Percentiles rank a stretch among this genome's conserved stretches.
phyloP scores from a whole-genome alignment of 495 filamentous ascomycete genomes.

The Xylaria acuta region DNA sequence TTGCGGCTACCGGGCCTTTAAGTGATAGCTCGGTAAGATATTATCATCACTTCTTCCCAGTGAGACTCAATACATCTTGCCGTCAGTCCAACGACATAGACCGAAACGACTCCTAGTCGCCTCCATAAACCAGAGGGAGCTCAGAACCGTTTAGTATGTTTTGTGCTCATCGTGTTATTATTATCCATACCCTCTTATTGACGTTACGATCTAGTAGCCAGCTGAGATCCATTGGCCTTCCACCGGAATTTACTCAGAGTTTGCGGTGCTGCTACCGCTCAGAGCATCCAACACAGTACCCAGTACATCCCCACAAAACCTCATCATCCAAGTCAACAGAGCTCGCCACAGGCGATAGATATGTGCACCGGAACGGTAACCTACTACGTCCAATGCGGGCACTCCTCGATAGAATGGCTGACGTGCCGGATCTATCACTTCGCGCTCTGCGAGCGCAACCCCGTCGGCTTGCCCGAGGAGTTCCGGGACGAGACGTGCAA shows the following conservation, averaged over 20 bases:
- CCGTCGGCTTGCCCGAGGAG: background rate
- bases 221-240: background rate
- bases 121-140: background rate
- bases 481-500: constrained; percentile 2
- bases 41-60: background rate
- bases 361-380: background rate
- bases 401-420: background rate
- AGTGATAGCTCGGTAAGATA: background rate
- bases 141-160: background rate
- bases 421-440: background rate
- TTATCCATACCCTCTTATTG: background rate
- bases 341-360: background rate
- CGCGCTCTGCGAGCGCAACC: background rate
- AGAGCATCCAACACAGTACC: background rate
- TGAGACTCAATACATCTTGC: background rate
- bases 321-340: background rate
- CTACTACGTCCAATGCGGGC: background rate
- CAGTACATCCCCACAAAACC: background rate
- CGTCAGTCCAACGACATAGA: background rate
- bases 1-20: background rate
- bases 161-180: background rate
- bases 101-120: background rate
- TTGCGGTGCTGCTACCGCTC: background rate
- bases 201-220: background rate
- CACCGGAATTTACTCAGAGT: background rate